These are phyloP conservation scores for Rhodotorula sp. DNA, from an alignment of 1,284 basidiomycete species.

Conservation along the genomic window DNA sequence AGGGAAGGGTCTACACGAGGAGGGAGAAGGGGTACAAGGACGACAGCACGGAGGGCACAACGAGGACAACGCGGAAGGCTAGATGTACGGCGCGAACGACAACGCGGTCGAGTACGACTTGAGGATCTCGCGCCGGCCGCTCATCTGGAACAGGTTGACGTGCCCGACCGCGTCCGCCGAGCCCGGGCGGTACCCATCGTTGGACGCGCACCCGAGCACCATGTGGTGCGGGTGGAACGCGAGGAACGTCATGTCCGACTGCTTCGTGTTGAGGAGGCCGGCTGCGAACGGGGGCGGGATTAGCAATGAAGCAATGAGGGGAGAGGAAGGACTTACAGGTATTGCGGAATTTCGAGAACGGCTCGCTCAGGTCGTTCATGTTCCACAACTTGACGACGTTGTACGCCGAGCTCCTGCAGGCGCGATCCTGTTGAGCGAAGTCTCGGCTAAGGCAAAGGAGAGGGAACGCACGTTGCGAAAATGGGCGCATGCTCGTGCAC, in stretches of 20 bases:
- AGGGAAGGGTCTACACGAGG: not conserved
- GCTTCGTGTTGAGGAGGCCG: slow-evolving; percentile 23
- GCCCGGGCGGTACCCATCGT: slow-evolving; percentile 12
- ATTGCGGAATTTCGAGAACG: slow-evolving; percentile 46
- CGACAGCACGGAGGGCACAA: not conserved
- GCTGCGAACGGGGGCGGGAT: not conserved
- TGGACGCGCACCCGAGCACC: slow-evolving; percentile 41
- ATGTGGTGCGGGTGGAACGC: slow-evolving; percentile 49
- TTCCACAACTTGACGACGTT: slow-evolving; percentile 47
- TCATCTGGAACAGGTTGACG: slow-evolving; percentile 31
- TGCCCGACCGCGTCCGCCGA: slow-evolving; percentile 20
- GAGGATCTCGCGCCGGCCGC: slow-evolving; percentile 18
- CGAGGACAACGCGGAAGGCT: not conserved
- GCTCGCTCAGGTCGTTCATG: slow-evolving; percentile 38
- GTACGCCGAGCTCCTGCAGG: slow-evolving; percentile 26
- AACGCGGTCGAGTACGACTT: slow-evolving; percentile 13
- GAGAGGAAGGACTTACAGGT: slow-evolving; percentile 25
- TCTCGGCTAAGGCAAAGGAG: not conserved
- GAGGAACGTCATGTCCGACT: slow-evolving; percentile 37
- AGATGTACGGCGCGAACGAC: slow-evolving; percentile 5
- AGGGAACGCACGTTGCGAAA: slow-evolving; percentile 72
- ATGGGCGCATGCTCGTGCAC: slow-evolving; percentile 83
- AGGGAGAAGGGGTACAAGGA: not conserved
- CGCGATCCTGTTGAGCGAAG: not conserved
- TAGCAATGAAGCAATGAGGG: not conserved